Evolutionary conservation across 768 basidiomycete species (phyloP).

Genomic region (Dendrothele bispora): DNA sequence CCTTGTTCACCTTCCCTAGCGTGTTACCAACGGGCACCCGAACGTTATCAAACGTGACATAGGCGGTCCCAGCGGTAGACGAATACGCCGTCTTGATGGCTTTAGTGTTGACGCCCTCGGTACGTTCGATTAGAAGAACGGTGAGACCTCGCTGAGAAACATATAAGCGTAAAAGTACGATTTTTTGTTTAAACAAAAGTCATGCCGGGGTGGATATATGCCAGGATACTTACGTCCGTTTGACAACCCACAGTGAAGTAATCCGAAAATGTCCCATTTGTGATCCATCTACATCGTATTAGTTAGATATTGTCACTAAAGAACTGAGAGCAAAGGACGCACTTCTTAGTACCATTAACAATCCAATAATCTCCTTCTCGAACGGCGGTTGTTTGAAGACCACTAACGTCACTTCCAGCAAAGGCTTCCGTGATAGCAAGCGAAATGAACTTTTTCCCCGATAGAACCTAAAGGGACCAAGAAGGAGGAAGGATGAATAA

Average conservation of each 20-base stretch:
- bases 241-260: conserved; percentile 76
- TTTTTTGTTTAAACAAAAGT: too few species aligned
- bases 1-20: conserved; percentile 63
- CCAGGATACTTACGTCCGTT: conserved; percentile 59
- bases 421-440: conserved; percentile 89
- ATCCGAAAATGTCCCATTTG: conserved; percentile 82
- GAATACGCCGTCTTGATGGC: too few species aligned
- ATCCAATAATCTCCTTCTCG: conserved; percentile 87
- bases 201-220: too few species aligned
- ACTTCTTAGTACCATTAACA: conserved; percentile 83
- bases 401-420: conserved; percentile 83
- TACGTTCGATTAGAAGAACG: too few species aligned
- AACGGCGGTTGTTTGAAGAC: conserved; percentile 73
- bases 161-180: conserved; percentile 10
- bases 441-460: conserved; percentile 81
- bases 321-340: conserved; percentile 12
- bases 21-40: conserved; percentile 69
- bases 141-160: conserved; percentile 55
- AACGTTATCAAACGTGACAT: conserved; percentile 57
- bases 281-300: conserved; percentile 66
- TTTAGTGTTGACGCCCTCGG: too few species aligned
- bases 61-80: conserved; percentile 63
- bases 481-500: too few species aligned
- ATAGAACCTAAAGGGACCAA: conserved; percentile 67
- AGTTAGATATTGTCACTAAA: not conserved